phyloP scores from a whole-genome alignment of 2,329 filamentous ascomycete species.

The Diaporthe sp. region DNA sequence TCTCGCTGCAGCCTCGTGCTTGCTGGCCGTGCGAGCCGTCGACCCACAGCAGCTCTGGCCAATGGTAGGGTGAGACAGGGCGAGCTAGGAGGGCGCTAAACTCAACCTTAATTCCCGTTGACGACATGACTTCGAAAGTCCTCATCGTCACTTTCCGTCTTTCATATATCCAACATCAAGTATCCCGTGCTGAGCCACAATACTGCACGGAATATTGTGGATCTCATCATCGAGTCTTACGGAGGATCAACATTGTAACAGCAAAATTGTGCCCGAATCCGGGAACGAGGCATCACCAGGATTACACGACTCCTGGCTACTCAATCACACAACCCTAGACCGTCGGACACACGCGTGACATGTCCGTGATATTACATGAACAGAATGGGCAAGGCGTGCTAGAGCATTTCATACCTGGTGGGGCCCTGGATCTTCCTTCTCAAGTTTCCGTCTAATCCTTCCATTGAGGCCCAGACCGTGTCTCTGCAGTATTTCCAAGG shows the following conservation, averaged over 20 bases:
- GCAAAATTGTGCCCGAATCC: neutral
- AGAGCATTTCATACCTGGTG: neutral
- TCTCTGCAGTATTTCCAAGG: neutral
- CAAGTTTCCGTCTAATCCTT: neutral
- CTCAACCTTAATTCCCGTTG: constrained; percentile 30
- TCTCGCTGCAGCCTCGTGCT: neutral
- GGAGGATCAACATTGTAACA: neutral
- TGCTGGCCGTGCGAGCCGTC: constrained; percentile 10
- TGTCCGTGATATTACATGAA: neutral
- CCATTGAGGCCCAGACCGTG: neutral
- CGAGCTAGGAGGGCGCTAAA: neutral
- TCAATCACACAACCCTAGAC: neutral
- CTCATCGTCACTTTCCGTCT: neutral
- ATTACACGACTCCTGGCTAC: neutral
- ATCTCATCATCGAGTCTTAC: neutral
- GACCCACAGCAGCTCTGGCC: constrained; percentile 5
- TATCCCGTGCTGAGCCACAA: neutral
- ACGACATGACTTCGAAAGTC: constrained; percentile 11
- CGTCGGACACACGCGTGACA: neutral
- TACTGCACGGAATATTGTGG: neutral
- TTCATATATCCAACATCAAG: neutral
- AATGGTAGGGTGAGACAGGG: neutral
- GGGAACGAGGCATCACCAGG: neutral
- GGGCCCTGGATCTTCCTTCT: neutral
- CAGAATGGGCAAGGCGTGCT: neutral